Percentiles rank a stretch among this genome's conserved stretches.
These are phyloP conservation scores for Carex littledalei DNA, from an alignment of 176 grass and related monocot genomes.

Conservation along the genomic window DNA sequence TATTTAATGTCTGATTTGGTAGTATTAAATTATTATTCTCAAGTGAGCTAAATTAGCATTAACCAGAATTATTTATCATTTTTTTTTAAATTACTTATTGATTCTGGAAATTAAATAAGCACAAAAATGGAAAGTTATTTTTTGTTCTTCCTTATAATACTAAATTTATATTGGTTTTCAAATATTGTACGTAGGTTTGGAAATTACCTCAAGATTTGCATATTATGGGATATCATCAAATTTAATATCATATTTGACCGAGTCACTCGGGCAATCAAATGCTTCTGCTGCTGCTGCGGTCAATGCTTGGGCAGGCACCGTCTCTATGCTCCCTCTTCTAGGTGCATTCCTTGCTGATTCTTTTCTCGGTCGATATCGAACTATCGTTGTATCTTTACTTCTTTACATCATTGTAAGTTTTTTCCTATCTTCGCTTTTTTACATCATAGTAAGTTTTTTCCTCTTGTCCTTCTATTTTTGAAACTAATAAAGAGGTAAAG, in stretches of 20 bases:
- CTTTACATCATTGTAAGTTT: constrained; percentile 40
- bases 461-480: neutral
- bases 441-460: constrained; percentile 22
- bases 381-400: constrained; percentile 41
- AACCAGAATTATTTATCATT: too few species aligned
- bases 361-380: constrained; percentile 41
- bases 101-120: too few species aligned
- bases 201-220: constrained; percentile 45
- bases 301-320: constrained; percentile 42
- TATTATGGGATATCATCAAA: constrained; percentile 52
- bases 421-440: constrained; percentile 38
- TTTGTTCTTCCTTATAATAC: too few species aligned
- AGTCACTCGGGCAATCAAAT: constrained; percentile 40
- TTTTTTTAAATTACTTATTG: too few species aligned
- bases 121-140: too few species aligned
- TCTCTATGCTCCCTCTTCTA: constrained; percentile 36
- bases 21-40: too few species aligned
- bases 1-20: too few species aligned
- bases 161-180: too few species aligned
- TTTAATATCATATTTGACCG: constrained; percentile 59
- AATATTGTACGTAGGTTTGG: constrained; percentile 18
- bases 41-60: too few species aligned
- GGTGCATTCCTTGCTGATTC: constrained; percentile 66
- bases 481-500: neutral
- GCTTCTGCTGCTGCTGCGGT: constrained; percentile 50